These are phyloP conservation scores for Stephania cephalantha DNA, from an alignment of 164 flowering plant species.

Conservation along the genomic window DNA sequence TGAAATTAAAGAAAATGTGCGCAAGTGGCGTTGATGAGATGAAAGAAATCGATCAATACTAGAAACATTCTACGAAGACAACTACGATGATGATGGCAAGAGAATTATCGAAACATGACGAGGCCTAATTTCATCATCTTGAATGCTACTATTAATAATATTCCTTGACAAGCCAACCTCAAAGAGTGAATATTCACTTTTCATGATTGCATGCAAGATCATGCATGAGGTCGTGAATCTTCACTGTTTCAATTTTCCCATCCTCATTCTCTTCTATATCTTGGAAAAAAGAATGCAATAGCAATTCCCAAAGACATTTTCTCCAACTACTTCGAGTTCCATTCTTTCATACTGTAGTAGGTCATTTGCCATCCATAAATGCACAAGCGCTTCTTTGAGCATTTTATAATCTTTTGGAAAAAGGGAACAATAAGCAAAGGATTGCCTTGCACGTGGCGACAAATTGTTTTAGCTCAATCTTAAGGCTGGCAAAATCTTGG, in stretches of 20 bases:
- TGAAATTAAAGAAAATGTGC: too few species aligned
- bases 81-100: too few species aligned
- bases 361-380: constrained; percentile 21
- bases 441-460: constrained; percentile 4
- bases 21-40: too few species aligned
- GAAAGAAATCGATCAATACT: too few species aligned
- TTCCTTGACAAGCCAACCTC: not conserved
- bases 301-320: not conserved
- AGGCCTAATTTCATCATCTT: not conserved
- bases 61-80: too few species aligned
- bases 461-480: constrained; percentile 16
- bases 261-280: not conserved
- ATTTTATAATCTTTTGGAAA: constrained; percentile 17
- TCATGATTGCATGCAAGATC: constrained; percentile 6
- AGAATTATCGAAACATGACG: not conserved
- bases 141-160: not conserved
- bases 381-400: constrained; percentile 7
- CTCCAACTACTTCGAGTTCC: not conserved
- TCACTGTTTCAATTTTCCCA: not conserved
- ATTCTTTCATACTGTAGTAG: not conserved
- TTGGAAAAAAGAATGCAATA: constrained; percentile 12
- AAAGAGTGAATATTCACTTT: not conserved
- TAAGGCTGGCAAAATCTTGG: constrained; percentile 16
- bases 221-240: constrained; percentile 12
- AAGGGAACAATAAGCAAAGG: constrained; percentile 20